Evolutionary conservation across 768 basidiomycete genomes (phyloP).

Genomic region (Multifurca ochricompacta): DNA sequence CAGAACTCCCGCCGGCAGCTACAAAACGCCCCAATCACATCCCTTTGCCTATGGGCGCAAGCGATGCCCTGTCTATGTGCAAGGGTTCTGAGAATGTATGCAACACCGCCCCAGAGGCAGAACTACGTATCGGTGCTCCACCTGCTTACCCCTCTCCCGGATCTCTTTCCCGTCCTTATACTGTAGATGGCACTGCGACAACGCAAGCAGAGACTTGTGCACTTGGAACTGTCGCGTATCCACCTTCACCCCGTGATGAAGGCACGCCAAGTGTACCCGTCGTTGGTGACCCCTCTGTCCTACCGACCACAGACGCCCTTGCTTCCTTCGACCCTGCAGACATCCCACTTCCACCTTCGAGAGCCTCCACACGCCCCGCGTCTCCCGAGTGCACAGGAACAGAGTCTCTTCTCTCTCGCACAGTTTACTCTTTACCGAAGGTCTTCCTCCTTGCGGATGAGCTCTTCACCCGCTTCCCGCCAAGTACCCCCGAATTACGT

Average conservation of each 20-base stretch:
- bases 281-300: not conserved
- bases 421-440: slow-evolving; percentile 34
- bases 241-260: not conserved
- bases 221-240: not conserved
- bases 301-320: not conserved
- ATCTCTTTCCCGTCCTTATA: not conserved
- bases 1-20: not conserved
- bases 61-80: not conserved
- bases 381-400: slow-evolving; percentile 20
- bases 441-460: slow-evolving; percentile 52
- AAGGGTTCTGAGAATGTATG: not conserved
- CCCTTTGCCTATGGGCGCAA: not conserved
- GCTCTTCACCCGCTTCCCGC: slow-evolving; percentile 52
- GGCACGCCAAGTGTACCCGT: not conserved
- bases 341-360: slow-evolving; percentile 16
- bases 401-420: slow-evolving; percentile 20
- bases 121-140: not conserved
- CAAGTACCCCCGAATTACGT: slow-evolving; percentile 44
- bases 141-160: not conserved
- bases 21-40: not conserved
- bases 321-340: slow-evolving; percentile 2
- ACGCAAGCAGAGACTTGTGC: not conserved
- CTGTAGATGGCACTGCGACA: not conserved
- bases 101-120: not conserved
- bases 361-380: slow-evolving; percentile 1